Base-by-base conservation (phyloP, 1,139 yeast species). In the Lodderomyces theae region DNA sequence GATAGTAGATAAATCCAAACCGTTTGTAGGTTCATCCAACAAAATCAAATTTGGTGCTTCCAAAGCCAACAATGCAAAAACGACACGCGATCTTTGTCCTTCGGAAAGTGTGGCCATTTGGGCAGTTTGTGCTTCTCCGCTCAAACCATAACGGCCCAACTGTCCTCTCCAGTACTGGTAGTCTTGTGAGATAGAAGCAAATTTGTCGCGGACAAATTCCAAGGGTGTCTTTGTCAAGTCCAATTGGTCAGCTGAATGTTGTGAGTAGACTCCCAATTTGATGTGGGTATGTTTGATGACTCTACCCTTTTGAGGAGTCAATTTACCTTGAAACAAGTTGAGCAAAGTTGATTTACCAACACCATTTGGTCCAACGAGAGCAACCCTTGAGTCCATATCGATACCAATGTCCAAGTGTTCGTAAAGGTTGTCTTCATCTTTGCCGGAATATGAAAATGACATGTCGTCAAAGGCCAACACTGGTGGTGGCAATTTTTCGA, bases 81-180 rank as follows among this genome's bases (percentile, higher is more conserved):
- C 98, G 52, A 92, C 98, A 72, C 98, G 85, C 49, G 97, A 89
- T 76, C 97, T 86, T 78, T 92, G 97, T 66, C 99, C 99, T 74
- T 92, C 98, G 15, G 97, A 89, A 52, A 94, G 74, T 17, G 98
- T 92, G 51, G 96, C 97, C 97, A 92, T 94, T 66, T 87, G 90
- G 39, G 97, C 88, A 47, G 97, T 92, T 76, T 92, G 98, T 51
- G 95, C 95, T 71, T 92, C 97, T 72, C 98, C 98, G 51, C 97
- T 90, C 60, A 94, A 80, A 72, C 98, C 98, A 61, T 86, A 92
- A 71, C 97, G 87, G 61, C 98, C 98, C 58, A 94, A 79, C 72
- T 92, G 97, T 56, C 85, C 86, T 77, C 99, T 87, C 98, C 98
- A 94, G 79, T 88, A 90, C 75, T 92, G 97, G 82, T 80, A 89